These are phyloP conservation scores for Apiospora saccharicola DNA, from an alignment of 2,329 filamentous ascomycete genomes.

Conservation along the genomic window DNA sequence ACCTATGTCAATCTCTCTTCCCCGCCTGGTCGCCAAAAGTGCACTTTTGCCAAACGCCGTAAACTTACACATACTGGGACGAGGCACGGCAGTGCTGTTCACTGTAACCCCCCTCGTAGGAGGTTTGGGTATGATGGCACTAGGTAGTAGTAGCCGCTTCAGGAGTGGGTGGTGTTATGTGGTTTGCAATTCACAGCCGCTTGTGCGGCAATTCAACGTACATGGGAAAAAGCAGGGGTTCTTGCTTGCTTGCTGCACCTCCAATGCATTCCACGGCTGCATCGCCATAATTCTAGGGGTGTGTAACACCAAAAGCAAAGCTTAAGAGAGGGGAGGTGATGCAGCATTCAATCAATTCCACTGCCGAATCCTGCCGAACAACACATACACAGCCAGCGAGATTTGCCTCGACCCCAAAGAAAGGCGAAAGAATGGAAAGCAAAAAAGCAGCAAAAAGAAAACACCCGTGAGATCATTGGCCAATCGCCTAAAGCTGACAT, in stretches of 20 bases:
- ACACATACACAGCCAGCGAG: not conserved
- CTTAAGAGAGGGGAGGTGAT: not conserved
- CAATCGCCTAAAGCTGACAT: not conserved
- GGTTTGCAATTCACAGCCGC: not conserved
- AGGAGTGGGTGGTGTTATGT: not conserved
- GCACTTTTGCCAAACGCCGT: not conserved
- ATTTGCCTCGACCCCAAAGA: not conserved
- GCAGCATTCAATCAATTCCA: not conserved
- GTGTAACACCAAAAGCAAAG: not conserved
- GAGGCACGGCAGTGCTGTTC: not conserved
- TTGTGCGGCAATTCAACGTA: constrained; percentile 1
- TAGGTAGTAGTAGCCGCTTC: not conserved
- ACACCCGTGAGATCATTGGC: not conserved
- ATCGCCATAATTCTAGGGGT: not conserved
- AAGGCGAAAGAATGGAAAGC: not conserved
- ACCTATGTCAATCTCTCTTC: not conserved
- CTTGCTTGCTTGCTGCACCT: not conserved
- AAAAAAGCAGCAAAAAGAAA: not conserved
- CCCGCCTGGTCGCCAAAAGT: not conserved
- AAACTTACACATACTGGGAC: not conserved
- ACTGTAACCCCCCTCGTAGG: not conserved
- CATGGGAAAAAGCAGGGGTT: not conserved
- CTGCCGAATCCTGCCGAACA: constrained; percentile 5
- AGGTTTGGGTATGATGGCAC: not conserved
- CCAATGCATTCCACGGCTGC: not conserved